Evolutionary conservation across 1,284 basidiomycete species (phyloP), one percentile per base, ranked within the genome.

Genomic region (Ganoderma resinaceum): DNA sequence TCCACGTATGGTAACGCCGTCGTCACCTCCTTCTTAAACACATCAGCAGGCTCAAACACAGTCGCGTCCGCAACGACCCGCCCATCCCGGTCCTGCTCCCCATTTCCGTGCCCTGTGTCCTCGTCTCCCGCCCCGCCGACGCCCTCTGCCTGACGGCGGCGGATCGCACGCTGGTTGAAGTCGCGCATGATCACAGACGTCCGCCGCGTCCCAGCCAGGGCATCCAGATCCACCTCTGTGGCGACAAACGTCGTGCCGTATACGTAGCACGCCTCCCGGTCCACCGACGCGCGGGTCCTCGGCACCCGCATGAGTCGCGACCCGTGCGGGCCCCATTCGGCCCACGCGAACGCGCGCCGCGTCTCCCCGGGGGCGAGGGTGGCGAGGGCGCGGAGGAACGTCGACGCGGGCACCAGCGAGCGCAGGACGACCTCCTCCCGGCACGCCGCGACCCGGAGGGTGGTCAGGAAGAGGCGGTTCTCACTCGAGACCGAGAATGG

Each of bases 181-280:
- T 90, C 88, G 72, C 84, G 83, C 43, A 76, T 67, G 52, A 74
- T 55, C 40, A 78, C 59, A 33, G 63, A 63, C 46, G 70, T 66
- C 52, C 70, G 65, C 66, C 58, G 75, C 16, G 6, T 16, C 42
- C 42, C 42, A 16, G 42, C 42, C 2, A 6, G 16, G 16, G 7
- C 42, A 18, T 43, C 42, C 18, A 6, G 20, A 6, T 43, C 42
- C 42, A 6, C 18, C 43, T 46, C n/a, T 23, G 12, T n/a, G 63
- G 70, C 80, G 69, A 79, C 82, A 65, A 82, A 88, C 67, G 81
- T 82, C 57, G 82, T 82, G 16, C 89, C 89, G 73, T 82, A 84
- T 31, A 89, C 84, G 72, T 86, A 88, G 78, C 89, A 91, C 9
- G 87, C 86, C 87, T 87, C 35, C 9, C 35, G 35, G 35, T 5